Conservation (phyloP, 495 filamentous ascomycete species). For the Penicillium soppii region DNA sequence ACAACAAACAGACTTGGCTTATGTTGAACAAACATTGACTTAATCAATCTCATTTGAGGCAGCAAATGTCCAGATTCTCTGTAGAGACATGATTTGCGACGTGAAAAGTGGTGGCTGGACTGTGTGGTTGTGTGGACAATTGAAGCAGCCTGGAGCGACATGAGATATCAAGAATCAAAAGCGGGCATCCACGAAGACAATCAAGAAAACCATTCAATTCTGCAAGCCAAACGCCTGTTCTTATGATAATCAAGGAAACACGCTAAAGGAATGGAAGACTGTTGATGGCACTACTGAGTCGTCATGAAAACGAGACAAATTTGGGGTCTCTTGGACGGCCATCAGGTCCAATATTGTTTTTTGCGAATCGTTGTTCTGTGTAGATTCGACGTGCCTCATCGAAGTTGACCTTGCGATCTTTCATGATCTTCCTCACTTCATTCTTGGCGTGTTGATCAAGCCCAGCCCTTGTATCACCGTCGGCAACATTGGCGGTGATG, state of each 20-base stretch:
- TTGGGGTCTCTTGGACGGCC: conserved; percentile 89
- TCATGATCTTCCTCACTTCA: conserved; percentile 88
- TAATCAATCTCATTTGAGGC: not conserved
- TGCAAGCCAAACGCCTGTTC: too few species aligned
- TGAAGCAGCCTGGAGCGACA: too few species aligned
- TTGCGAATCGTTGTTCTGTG: conserved; percentile 78
- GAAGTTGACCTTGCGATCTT: conserved; percentile 68
- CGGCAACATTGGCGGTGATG: conserved; percentile 71
- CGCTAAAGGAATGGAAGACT: not conserved
- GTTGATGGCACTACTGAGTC: not conserved
- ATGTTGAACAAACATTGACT: not conserved
- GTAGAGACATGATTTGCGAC: not conserved
- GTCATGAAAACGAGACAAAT: conserved; percentile 86
- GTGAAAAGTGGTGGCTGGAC: not conserved
- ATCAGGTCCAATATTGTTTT: conserved; percentile 84
- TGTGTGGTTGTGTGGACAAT: too few species aligned
- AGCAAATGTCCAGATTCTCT: not conserved
- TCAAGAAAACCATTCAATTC: too few species aligned
- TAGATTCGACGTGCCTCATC: conserved; percentile 88
- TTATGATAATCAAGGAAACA: not conserved
- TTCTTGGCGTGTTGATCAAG: conserved; percentile 75
- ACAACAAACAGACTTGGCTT: not conserved
- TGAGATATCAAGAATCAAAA: too few species aligned
- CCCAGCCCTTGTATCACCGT: conserved; percentile 72
- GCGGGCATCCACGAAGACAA: too few species aligned